Conservation (phyloP, 768 basidiomycete species). For the Tulasnella sp. region DNA sequence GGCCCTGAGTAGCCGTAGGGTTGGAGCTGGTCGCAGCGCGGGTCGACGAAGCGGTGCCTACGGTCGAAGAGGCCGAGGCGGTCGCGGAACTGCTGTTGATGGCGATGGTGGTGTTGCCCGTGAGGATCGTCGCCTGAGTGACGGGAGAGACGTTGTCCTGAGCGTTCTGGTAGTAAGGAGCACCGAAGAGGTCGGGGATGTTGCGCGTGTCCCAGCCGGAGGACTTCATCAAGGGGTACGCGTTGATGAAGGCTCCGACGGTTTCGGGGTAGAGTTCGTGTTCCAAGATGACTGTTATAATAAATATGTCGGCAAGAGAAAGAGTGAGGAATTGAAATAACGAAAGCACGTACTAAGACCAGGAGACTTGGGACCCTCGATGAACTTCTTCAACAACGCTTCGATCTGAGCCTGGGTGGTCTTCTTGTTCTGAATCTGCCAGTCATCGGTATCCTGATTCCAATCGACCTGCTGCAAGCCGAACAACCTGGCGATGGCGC, state of each 20-base stretch:
- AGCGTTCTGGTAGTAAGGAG: conserved; percentile 28
- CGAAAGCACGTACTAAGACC: conserved; percentile 38
- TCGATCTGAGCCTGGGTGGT: conserved; percentile 40
- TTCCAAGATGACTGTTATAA: conserved; percentile 46
- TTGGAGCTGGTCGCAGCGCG: not conserved
- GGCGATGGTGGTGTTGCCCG: not conserved
- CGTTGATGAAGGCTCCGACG: conserved; percentile 53
- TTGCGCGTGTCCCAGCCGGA: conserved; percentile 56
- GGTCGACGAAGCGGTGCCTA: not conserved
- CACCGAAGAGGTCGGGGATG: conserved; percentile 37
- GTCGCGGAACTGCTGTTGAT: not conserved
- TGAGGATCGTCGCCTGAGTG: not conserved
- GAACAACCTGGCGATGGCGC: conserved; percentile 78
- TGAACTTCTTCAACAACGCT: conserved; percentile 36
- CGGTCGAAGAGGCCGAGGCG: not conserved
- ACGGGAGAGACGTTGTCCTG: conserved; percentile 10
- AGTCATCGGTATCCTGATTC: conserved; percentile 54
- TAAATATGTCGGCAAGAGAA: not conserved
- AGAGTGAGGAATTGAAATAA: not conserved
- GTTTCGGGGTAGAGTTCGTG: conserved; percentile 61
- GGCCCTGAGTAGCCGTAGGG: not conserved
- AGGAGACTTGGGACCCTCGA: conserved; percentile 52
- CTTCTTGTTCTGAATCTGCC: conserved; percentile 20
- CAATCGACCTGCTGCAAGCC: conserved; percentile 76
- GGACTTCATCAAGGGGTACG: conserved; percentile 48